These are phyloP conservation scores for Actinomortierella wolfii DNA, from an alignment of 371 early-diverging fungal genomes.

Conservation along the genomic window DNA sequence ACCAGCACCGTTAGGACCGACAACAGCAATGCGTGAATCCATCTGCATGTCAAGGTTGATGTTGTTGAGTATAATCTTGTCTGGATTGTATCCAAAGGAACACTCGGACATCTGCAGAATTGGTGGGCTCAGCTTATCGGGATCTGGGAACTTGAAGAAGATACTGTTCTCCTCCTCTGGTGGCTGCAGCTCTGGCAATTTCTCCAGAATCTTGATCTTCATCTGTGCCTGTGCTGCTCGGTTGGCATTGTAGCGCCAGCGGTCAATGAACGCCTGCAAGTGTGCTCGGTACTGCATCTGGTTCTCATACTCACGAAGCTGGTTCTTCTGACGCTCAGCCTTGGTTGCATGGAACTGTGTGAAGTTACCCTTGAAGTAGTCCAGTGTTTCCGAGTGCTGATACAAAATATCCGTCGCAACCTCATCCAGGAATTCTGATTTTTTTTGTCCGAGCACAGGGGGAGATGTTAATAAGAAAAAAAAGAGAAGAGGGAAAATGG, in stretches of 20 bases:
- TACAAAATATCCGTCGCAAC: slow-evolving; percentile 96
- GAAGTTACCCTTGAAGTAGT: slow-evolving; percentile 96
- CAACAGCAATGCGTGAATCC: slow-evolving; percentile 96
- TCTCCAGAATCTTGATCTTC: slow-evolving; percentile 98
- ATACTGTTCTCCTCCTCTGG: slow-evolving; percentile 85
- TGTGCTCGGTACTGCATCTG: slow-evolving; percentile 93
- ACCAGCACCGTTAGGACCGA: slow-evolving; percentile 87
- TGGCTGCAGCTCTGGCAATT: slow-evolving; percentile 89
- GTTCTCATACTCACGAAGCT: slow-evolving; percentile 91
- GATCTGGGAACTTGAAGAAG: slow-evolving; percentile 92
- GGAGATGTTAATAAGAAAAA: too few species aligned
- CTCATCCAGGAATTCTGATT: slow-evolving; percentile 92
- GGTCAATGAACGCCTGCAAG: slow-evolving; percentile 97
- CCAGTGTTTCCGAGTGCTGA: slow-evolving; percentile 90
- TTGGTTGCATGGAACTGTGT: slow-evolving; percentile 86
- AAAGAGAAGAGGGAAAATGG: neutral
- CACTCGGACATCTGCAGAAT: slow-evolving; percentile 94
- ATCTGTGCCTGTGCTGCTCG: slow-evolving; percentile 97
- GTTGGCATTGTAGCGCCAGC: slow-evolving; percentile 99
- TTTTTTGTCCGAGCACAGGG: too few species aligned
- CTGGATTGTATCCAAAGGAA: slow-evolving; percentile 82
- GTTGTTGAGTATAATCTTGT: slow-evolving; percentile 72
- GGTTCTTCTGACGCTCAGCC: slow-evolving; percentile 89
- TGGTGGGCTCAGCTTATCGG: slow-evolving; percentile 86
- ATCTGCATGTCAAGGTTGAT: slow-evolving; percentile 93